Evolutionary conservation across 345 rosid species (phyloP), one percentile per base, ranked within the genome.

Genomic region (Melastoma malabathricum): DNA sequence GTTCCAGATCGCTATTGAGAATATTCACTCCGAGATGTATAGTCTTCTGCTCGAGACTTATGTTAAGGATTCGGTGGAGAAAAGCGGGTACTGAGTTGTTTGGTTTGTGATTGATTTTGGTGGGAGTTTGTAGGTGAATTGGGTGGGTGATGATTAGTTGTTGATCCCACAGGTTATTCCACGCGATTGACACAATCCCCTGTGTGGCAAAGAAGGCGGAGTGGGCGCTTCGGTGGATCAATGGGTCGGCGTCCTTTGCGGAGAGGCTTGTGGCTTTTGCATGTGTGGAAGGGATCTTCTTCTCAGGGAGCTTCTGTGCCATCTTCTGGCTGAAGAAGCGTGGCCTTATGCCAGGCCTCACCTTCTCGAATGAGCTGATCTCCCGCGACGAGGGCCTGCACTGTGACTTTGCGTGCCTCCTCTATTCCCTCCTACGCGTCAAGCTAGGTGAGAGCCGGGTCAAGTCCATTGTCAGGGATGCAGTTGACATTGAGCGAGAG

Each of bases 1-100:
- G 0, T 90, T 90, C 69, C 96, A 90, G 67, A 90, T 86, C 61
- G 94, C 98, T 1, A 90, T 92, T 15, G 98, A 92, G 64, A 92
- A 92, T 25, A 84, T 92, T 18, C 97, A 88, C 57, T 93, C 97
- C 0, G 99, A 93, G 77, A 93, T 93, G 95, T 85, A 93, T 25
- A 81, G 89, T 45, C 94, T 93, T 38, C 80, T 93, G 1, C 74
- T 88, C 16, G 99, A 92, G 55, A 88, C 99, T 0, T 93, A 88
- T 62, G 81, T 93, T 64, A 88, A 85, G 60, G 90, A 88, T 10
- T 71, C 88, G 8, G 60, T 43, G 1, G 95, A 73, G 61, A 76
- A 75, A 71, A 67, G 56, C 38, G 75, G 78, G 0, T 73, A 84
- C 9, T 31, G 38, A 6, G 25, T 22, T 22, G 25, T 22, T 31